Percentiles rank a stretch among this genome's conserved stretches.
phyloP scores from a whole-genome alignment of 2,329 filamentous ascomycete species.

The Colletotrichum noveboracense region DNA sequence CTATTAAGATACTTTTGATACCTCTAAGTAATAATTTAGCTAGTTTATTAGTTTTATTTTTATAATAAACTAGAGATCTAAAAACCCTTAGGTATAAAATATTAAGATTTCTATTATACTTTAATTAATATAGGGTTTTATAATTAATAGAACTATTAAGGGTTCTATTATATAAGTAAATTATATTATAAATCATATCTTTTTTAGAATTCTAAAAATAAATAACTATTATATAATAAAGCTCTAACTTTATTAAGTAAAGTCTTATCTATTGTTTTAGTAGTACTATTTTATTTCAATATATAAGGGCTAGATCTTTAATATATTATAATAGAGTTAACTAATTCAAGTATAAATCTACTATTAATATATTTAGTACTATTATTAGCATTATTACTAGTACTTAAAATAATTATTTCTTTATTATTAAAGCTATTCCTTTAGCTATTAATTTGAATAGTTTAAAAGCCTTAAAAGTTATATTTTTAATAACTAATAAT shows the following conservation, averaged over 20 bases:
- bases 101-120: background rate
- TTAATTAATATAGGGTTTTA: background rate
- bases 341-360: background rate
- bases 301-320: background rate
- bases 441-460: background rate
- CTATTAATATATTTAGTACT: background rate
- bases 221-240: background rate
- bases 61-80: background rate
- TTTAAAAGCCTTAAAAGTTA: background rate
- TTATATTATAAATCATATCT: background rate
- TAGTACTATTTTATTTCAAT: background rate
- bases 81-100: background rate
- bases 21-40: background rate
- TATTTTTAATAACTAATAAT: background rate
- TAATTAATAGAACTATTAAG: background rate
- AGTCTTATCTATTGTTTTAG: background rate
- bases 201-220: background rate
- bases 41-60: background rate
- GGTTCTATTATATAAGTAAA: background rate
- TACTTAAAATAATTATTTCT: background rate
- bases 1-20: background rate
- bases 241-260: background rate
- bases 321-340: background rate
- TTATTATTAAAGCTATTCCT: background rate
- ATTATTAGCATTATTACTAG: background rate